These are phyloP conservation scores for Kwoniella botswanensis DNA, from an alignment of 768 basidiomycete species.

Conservation along the genomic window DNA sequence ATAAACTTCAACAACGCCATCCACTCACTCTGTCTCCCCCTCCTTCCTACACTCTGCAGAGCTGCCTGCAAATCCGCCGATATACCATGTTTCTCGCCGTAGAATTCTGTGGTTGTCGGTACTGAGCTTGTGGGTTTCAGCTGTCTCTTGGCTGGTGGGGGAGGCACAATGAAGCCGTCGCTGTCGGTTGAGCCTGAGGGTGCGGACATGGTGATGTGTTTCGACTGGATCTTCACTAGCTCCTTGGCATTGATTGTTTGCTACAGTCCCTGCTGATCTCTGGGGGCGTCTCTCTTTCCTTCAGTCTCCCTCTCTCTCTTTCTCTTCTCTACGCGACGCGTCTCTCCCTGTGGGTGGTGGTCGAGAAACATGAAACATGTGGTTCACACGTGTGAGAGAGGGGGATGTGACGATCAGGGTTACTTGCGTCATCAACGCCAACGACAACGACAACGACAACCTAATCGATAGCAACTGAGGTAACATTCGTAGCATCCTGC, in stretches of 20 bases:
- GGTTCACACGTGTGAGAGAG: too few relatives aligned
- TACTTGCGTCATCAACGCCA: too few relatives aligned
- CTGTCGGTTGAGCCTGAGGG: background rate
- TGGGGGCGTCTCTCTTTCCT: background rate
- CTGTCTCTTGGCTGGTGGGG: slow-evolving; percentile 30
- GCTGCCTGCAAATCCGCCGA: slow-evolving; percentile 30
- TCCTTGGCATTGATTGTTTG: background rate
- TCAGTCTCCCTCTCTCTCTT: background rate
- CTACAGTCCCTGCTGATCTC: background rate
- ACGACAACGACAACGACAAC: too few relatives aligned
- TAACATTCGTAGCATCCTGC: too few relatives aligned
- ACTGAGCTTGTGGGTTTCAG: slow-evolving; percentile 35
- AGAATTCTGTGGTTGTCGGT: slow-evolving; percentile 37
- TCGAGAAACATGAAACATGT: background rate
- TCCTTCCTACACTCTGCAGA: slow-evolving; percentile 35
- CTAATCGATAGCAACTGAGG: too few relatives aligned
- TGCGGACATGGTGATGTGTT: slow-evolving; percentile 5
- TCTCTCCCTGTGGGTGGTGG: background rate
- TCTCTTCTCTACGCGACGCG: background rate
- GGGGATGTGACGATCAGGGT: too few relatives aligned
- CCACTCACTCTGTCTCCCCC: slow-evolving; percentile 37
- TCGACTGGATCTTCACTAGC: background rate
- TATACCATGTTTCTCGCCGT: slow-evolving; percentile 46
- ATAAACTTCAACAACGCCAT: background rate
- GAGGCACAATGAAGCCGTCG: slow-evolving; percentile 18